A percentile compares a stretch with the other conserved stretches of the same genome.
phyloP scores from a whole-genome alignment of 768 basidiomycete species.

The Phanerochaete sordida region DNA sequence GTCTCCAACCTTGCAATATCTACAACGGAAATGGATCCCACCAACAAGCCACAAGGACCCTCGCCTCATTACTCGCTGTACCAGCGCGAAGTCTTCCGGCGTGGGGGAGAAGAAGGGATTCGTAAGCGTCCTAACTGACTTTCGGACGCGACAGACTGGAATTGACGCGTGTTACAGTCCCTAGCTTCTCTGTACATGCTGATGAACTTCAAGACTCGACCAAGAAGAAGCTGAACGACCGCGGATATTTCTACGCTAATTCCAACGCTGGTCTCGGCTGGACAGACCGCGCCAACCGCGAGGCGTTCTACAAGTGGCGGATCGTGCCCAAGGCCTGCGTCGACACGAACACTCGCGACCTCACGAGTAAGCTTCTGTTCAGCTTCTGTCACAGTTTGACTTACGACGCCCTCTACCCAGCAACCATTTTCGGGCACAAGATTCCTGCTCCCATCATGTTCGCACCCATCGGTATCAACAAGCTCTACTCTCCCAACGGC shows the following conservation, averaged over 20 bases:
- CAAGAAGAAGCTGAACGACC: slow-evolving; percentile 40
- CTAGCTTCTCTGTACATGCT: slow-evolving; percentile 39
- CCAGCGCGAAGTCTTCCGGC: slow-evolving; percentile 45
- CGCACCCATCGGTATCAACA: slow-evolving; percentile 56
- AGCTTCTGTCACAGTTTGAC: background rate
- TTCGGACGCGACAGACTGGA: no score
- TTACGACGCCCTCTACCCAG: slow-evolving; percentile 14
- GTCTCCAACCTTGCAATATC: background rate
- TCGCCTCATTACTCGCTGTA: slow-evolving; percentile 50
- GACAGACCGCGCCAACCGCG: slow-evolving; percentile 50
- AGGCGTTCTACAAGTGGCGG: slow-evolving; percentile 51
- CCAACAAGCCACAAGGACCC: slow-evolving; percentile 42
- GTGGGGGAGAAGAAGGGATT: slow-evolving; percentile 34
- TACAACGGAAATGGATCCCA: slow-evolving; percentile 37
- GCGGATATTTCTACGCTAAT: slow-evolving; percentile 49
- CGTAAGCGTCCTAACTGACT: slow-evolving; percentile 29
- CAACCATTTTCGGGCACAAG: slow-evolving; percentile 42
- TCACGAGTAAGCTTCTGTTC: slow-evolving; percentile 33
- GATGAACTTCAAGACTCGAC: slow-evolving; percentile 38
- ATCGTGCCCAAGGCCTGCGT: slow-evolving; percentile 57
- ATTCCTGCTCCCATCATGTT: slow-evolving; percentile 51
- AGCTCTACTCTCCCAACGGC: slow-evolving; percentile 41
- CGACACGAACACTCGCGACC: slow-evolving; percentile 44
- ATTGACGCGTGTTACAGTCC: slow-evolving; percentile 30
- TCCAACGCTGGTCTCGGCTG: slow-evolving; percentile 50